A percentile compares a stretch with the other conserved stretches of the same genome.
Evolutionary conservation across 352 stramenopile genomes (phyloP).

Genomic region (Pythium rishiriense): DNA sequence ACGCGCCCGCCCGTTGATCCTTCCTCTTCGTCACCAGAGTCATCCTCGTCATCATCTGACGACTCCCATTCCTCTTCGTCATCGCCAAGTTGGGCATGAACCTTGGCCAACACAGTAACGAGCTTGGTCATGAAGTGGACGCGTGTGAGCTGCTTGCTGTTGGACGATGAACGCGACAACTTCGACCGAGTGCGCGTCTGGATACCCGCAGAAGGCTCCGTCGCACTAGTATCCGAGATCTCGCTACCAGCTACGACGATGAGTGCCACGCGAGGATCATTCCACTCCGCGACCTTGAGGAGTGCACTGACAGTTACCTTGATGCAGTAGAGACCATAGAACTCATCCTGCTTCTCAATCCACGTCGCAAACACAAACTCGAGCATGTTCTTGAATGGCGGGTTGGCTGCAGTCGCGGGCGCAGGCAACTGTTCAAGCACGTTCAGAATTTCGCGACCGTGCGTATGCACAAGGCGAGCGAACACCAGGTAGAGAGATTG

Average conservation of each 20-base stretch:
- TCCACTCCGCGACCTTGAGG: slow-evolving; percentile 73
- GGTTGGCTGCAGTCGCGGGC: slow-evolving; percentile 17
- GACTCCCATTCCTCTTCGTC: slow-evolving; percentile 81
- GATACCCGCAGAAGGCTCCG: slow-evolving; percentile 11
- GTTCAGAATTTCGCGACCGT: slow-evolving; percentile 65
- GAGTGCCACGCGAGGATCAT: slow-evolving; percentile 65
- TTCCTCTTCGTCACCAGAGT: slow-evolving; percentile 65
- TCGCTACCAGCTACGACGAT: slow-evolving; percentile 64
- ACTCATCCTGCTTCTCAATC: slow-evolving; percentile 83
- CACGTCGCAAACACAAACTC: slow-evolving; percentile 80
- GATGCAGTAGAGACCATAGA: slow-evolving; percentile 83
- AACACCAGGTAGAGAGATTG: slow-evolving; percentile 86
- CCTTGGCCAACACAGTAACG: slow-evolving; percentile 72
- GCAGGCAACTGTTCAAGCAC: slow-evolving; percentile 69
- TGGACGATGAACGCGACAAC: slow-evolving; percentile 32
- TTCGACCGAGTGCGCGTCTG: slow-evolving; percentile 66
- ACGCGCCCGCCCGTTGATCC: slow-evolving; percentile 11
- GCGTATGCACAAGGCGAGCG: slow-evolving; percentile 73
- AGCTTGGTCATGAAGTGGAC: slow-evolving; percentile 86
- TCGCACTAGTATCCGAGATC: slow-evolving; percentile 26
- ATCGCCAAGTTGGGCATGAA: slow-evolving; percentile 62
- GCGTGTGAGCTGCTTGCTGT: slow-evolving; percentile 40
- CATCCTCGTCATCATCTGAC: slow-evolving; percentile 67
- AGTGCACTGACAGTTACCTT: slow-evolving; percentile 82
- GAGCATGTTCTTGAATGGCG: slow-evolving; percentile 51